A percentile compares a stretch with the other conserved stretches of the same genome.
phyloP scores from a whole-genome alignment of 805 yeast species.

The Monosporozyma aquatica region DNA sequence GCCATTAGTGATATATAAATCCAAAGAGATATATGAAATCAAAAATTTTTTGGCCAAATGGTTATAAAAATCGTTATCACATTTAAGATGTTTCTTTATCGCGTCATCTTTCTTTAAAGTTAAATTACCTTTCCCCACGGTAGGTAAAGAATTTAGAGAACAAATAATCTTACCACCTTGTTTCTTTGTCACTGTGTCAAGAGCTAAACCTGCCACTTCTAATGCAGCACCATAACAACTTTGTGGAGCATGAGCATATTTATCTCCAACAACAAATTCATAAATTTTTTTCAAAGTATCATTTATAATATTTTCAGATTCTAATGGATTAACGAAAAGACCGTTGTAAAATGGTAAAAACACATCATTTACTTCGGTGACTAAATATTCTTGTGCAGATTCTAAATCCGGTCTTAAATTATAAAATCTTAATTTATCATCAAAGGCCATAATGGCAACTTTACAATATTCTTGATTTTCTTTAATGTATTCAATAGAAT shows the following conservation, averaged over 20 bases:
- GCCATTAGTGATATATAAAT: constrained; percentile 60
- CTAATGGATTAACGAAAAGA: constrained; percentile 69
- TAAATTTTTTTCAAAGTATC: constrained; percentile 47
- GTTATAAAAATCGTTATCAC: constrained; percentile 54
- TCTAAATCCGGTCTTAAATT: constrained; percentile 51
- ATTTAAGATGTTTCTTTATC: constrained; percentile 44
- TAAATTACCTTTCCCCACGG: constrained; percentile 71
- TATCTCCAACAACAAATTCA: constrained; percentile 30
- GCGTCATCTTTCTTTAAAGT: constrained; percentile 34
- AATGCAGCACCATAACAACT: constrained; percentile 77
- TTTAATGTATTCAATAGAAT: constrained; percentile 35
- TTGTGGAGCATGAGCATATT: constrained; percentile 33
- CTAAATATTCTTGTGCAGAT: constrained; percentile 48
- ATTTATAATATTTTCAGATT: constrained; percentile 54
- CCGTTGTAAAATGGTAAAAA: constrained; percentile 77
- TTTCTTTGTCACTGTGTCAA: constrained; percentile 37
- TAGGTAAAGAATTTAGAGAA: constrained; percentile 59
- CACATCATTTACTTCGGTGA: constrained; percentile 48
- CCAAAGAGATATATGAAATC: constrained; percentile 58
- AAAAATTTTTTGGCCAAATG: constrained; percentile 50
- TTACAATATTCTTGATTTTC: constrained; percentile 36
- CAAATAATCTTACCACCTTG: constrained; percentile 84
- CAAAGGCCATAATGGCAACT: constrained; percentile 69
- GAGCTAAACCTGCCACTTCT: constrained; percentile 53
- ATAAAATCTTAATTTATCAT: constrained; percentile 62